Percentiles rank a stretch among this genome's conserved stretches.
Conservation (phyloP, 23 red algal genomes). For the Pyropia yezoensis region DNA sequence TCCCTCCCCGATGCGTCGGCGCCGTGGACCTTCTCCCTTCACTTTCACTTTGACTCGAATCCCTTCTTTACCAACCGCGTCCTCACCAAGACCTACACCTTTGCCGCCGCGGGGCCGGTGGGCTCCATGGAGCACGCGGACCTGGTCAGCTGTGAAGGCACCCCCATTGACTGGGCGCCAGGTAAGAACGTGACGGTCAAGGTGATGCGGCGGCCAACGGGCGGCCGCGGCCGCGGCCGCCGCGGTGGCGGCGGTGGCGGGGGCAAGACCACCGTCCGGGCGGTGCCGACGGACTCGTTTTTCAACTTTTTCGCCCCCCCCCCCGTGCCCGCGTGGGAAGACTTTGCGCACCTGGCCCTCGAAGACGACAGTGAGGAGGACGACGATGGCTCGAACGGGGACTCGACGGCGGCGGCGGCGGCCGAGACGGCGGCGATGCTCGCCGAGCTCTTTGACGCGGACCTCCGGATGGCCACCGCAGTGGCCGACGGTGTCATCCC, state of each 20-base stretch:
- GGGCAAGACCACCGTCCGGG: neutral
- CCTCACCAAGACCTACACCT: constrained; percentile 54
- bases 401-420: neutral
- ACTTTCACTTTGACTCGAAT: constrained; percentile 36
- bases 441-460: neutral
- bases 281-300: constrained; percentile 47
- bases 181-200: constrained; percentile 57
- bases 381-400: neutral
- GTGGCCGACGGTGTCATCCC: no score
- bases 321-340: neutral
- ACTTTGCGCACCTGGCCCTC: neutral
- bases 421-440: neutral
- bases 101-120: constrained; percentile 17
- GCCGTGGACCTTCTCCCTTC: constrained; percentile 15
- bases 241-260: neutral
- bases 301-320: constrained; percentile 82
- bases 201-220: constrained; percentile 24
- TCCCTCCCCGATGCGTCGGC: no score
- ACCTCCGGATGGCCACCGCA: neutral
- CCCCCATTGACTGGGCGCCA: constrained; percentile 34
- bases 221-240: constrained; percentile 6
- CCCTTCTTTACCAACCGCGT: constrained; percentile 50
- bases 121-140: constrained; percentile 1
- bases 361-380: neutral
- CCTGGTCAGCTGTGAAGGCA: neutral